A percentile compares a stretch with the other conserved stretches of the same genome.
phyloP scores from a whole-genome alignment of 306 rosid genomes.

The Cicer cuneatum region DNA sequence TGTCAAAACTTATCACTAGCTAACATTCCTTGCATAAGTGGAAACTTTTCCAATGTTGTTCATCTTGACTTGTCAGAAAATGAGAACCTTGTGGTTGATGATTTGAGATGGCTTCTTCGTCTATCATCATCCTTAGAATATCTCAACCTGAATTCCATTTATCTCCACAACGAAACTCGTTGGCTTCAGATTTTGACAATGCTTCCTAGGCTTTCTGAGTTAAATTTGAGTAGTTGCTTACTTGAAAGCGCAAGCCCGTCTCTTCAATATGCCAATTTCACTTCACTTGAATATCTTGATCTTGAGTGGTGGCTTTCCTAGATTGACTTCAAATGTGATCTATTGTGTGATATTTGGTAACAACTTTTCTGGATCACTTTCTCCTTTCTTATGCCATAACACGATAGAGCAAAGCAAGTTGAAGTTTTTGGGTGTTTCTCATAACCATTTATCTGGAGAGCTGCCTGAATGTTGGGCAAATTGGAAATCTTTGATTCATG shows the following conservation, averaged over 20 bases:
- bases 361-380: not conserved
- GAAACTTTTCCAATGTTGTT: not conserved
- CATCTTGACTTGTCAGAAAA: not conserved
- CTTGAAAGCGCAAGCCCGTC: not conserved
- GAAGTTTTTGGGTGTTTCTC: not conserved
- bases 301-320: conserved; percentile 11
- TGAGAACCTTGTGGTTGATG: not conserved
- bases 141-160: not conserved
- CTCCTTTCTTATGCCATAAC: conserved; percentile 2
- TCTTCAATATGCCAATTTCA: conserved; percentile 1
- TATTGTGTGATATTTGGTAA: fast-evolving
- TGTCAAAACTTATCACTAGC: not conserved
- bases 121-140: conserved; percentile 3
- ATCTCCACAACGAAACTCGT: not conserved
- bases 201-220: not conserved
- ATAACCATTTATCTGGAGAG: not conserved
- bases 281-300: conserved; percentile 9
- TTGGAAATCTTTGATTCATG: not conserved
- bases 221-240: not conserved
- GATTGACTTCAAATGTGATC: conserved; percentile 10
- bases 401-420: not conserved
- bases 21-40: not conserved
- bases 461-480: not conserved
- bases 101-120: conserved; percentile 14
- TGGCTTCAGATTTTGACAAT: not conserved